Base-by-base conservation (phyloP, 176 grass and related monocot genomes). In the Zoysia pacifica region DNA sequence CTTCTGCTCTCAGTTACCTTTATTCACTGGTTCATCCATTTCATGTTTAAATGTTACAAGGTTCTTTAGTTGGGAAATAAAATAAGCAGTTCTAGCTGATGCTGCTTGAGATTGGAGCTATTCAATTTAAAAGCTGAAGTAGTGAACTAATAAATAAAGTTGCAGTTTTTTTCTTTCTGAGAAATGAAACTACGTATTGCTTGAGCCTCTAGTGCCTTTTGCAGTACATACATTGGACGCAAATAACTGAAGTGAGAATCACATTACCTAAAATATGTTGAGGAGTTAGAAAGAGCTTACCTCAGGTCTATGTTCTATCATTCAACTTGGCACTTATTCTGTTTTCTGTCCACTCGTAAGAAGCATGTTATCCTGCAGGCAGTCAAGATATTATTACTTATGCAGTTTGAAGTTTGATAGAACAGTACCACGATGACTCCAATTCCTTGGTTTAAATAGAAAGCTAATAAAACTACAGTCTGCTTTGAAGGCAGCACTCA, bases 1-100 rank as follows among this genome's bases (percentile, higher is more conserved):
- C 41, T 81, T 51, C n/a, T 70, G 65, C 63, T 55, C 48, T 81
- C 48, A 60, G 58, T 79, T 53, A 37, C 2, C 19, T 77, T 54
- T 55, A 71, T 42, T 52, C 18, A 48, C 65, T 58, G 61, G 9
- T 79, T 9, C n/a, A 46, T 47, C 48, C 62, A 49, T 51, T 61
- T 77, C 45, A 11, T 45, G 13, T 59, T 55, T 10, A 16, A 48
- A 0, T 43, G 4, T 79, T 59, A 49, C 38, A 73, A 66, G 20
- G 77, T 62, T 46, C 56, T 60, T 3, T 79, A 79, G 46, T 47
- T 73, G 11, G 41, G 35, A 53, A 43, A 18, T 75, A 54, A 5
- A 76, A 55, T 42, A 35, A 71, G 40, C 53, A 75, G 19, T 76
- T 48, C 28, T 51, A 76, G 11, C 18, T 65, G 44, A 11, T n/a